Evolutionary conservation across 768 basidiomycete genomes (phyloP).

Genomic region (Hydnum rufescens): DNA sequence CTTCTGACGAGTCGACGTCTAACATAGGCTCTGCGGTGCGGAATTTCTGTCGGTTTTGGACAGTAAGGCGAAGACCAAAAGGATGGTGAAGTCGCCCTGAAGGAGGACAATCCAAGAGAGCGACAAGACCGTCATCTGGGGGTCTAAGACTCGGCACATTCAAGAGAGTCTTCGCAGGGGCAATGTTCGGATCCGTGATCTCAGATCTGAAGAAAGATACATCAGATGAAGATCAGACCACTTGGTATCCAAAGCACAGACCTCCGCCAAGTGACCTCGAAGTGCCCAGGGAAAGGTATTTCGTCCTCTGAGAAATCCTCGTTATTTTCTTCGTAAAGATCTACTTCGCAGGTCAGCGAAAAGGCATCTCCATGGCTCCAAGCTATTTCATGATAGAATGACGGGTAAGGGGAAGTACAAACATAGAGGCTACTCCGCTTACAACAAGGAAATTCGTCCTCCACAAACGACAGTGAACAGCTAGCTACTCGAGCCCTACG

Average conservation of each 20-base stretch:
- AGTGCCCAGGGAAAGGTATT: slow-evolving; percentile 35
- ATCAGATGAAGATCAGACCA: neutral
- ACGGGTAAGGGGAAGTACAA: neutral
- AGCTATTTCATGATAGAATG: slow-evolving; percentile 13
- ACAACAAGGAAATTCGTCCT: slow-evolving; percentile 22
- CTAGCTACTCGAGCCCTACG: slow-evolving; percentile 15
- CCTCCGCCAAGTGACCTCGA: slow-evolving; percentile 49
- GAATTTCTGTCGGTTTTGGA: slow-evolving; percentile 45
- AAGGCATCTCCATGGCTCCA: slow-evolving; percentile 32
- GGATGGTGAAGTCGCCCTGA: slow-evolving; percentile 44
- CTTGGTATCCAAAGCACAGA: slow-evolving; percentile 13
- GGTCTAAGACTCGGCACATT: slow-evolving; percentile 41
- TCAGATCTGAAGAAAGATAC: too few species aligned
- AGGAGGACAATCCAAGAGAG: slow-evolving; percentile 42
- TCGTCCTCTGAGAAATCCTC: slow-evolving; percentile 17
- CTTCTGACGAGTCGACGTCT: slow-evolving; percentile 50
- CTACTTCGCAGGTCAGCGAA: slow-evolving; percentile 33
- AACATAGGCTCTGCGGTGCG: slow-evolving; percentile 52
- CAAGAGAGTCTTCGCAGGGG: slow-evolving; percentile 30
- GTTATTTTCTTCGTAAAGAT: slow-evolving; percentile 22
- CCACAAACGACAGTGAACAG: slow-evolving; percentile 29
- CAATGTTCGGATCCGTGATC: too few species aligned
- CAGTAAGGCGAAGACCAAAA: slow-evolving; percentile 30
- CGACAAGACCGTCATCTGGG: slow-evolving; percentile 42
- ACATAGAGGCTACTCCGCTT: too few species aligned